Evolutionary conservation across 2,329 filamentous ascomycete genomes (phyloP).

Genomic region (Gremmenia infestans): DNA sequence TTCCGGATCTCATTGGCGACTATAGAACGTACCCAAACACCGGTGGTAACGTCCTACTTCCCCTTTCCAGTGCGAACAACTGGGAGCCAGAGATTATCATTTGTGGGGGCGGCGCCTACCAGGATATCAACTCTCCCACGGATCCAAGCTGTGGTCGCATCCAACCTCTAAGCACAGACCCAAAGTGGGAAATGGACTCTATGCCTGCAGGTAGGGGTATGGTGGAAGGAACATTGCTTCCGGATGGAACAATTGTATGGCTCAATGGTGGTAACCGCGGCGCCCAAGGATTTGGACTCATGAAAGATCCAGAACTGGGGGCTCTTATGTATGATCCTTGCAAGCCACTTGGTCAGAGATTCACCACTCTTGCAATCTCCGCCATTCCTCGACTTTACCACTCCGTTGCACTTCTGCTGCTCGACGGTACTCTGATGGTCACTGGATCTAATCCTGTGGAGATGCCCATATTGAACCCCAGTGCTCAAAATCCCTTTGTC

Average conservation of each 20-base stretch:
- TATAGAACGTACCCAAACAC: conserved; percentile 58
- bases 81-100: conserved; percentile 51
- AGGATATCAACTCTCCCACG: conserved; percentile 53
- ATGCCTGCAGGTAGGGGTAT: conserved; percentile 56
- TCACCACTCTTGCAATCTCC: conserved; percentile 38
- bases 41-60: conserved; percentile 52
- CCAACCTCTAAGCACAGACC: conserved; percentile 42
- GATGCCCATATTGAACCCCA: conserved; percentile 45
- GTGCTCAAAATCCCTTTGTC: conserved; percentile 43
- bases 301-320: conserved; percentile 46
- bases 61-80: conserved; percentile 45
- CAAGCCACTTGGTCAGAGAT: conserved; percentile 46
- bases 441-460: conserved; percentile 57
- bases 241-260: conserved; percentile 55
- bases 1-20: conserved; percentile 49
- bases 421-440: conserved; percentile 55
- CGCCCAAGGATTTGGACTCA: conserved; percentile 56
- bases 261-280: conserved; percentile 54
- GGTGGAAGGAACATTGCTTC: conserved; percentile 54
- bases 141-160: conserved; percentile 55
- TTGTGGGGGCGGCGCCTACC: conserved; percentile 55
- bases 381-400: conserved; percentile 52
- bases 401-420: conserved; percentile 52
- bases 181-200: conserved; percentile 51
- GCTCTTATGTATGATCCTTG: conserved; percentile 54